Evolutionary conservation across 495 filamentous ascomycete genomes (phyloP).

Genomic region (Penicillium soppii): DNA sequence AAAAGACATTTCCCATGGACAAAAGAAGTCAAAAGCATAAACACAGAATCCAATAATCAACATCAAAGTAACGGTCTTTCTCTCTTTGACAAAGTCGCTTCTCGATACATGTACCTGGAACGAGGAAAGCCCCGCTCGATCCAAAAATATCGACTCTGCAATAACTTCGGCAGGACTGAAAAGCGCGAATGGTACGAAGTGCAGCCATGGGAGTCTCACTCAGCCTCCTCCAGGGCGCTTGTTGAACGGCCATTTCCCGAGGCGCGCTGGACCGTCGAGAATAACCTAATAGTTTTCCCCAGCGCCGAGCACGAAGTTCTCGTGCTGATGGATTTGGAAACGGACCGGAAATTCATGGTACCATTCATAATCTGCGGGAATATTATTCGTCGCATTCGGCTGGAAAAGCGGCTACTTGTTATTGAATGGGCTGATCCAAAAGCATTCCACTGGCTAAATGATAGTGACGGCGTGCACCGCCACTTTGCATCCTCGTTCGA

Average conservation of each 20-base stretch:
- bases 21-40: conserved; percentile 48
- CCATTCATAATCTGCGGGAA: conserved; percentile 56
- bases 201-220: conserved; percentile 55
- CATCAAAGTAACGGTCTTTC: conserved; percentile 33
- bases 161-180: conserved; percentile 33
- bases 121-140: conserved; percentile 48
- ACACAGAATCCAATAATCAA: not conserved
- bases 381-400: conserved; percentile 56
- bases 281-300: conserved; percentile 59
- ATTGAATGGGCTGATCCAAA: conserved; percentile 66
- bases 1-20: conserved; percentile 54
- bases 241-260: conserved; percentile 54
- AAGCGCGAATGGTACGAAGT: conserved; percentile 49
- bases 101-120: conserved; percentile 56
- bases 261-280: conserved; percentile 60
- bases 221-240: conserved; percentile 37
- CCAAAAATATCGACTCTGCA: conserved; percentile 44
- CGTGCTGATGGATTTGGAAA: conserved; percentile 54
- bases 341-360: conserved; percentile 42
- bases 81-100: conserved; percentile 53
- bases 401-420: conserved; percentile 56
- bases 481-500: conserved; percentile 67
- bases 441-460: conserved; percentile 59
- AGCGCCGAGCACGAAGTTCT: conserved; percentile 41
- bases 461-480: conserved; percentile 55